Evolutionary conservation across 2,329 filamentous ascomycete species (phyloP).

Genomic region (Verruconis gallopava): DNA sequence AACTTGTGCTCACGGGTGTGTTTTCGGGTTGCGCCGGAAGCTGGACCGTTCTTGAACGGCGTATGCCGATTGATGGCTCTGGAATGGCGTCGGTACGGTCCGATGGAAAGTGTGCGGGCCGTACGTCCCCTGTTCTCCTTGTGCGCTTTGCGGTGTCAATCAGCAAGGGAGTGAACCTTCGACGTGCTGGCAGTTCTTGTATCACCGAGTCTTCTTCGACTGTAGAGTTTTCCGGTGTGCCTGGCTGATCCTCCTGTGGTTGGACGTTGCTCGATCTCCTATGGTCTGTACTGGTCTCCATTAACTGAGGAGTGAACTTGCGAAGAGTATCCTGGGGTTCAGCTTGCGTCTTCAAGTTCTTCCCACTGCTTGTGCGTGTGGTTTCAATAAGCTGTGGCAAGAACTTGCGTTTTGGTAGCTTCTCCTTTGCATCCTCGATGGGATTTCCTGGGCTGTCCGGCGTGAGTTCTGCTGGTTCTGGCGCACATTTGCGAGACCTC

Average conservation of each 20-base stretch:
- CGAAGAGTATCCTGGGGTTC: slow-evolving; percentile 54
- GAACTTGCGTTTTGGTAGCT: slow-evolving; percentile 36
- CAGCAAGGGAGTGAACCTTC: slow-evolving; percentile 62
- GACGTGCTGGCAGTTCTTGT: slow-evolving; percentile 12
- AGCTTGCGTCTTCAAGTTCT: slow-evolving; percentile 39
- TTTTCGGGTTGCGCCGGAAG: slow-evolving; percentile 17
- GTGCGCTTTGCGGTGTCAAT: slow-evolving; percentile 68
- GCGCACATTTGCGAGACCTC: slow-evolving; percentile 38
- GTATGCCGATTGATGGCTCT: slow-evolving; percentile 17
- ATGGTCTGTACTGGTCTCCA: slow-evolving; percentile 17
- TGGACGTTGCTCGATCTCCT: slow-evolving; percentile 14
- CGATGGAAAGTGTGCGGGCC: slow-evolving; percentile 47
- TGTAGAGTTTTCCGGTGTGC: not conserved
- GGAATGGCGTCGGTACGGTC: slow-evolving; percentile 63
- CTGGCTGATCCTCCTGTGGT: not conserved
- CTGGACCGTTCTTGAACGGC: slow-evolving; percentile 11
- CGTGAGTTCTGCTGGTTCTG: slow-evolving; percentile 60
- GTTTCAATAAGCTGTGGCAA: slow-evolving; percentile 28
- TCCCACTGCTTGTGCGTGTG: slow-evolving; percentile 16
- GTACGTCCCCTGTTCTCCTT: slow-evolving; percentile 51
- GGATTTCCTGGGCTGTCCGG: slow-evolving; percentile 37
- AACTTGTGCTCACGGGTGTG: not conserved
- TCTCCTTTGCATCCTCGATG: slow-evolving; percentile 4
- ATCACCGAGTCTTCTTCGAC: not conserved
- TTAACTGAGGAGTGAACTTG: slow-evolving; percentile 20